phyloP scores from a whole-genome alignment of 306 rosid genomes.

The Dalbergia cultrata region DNA sequence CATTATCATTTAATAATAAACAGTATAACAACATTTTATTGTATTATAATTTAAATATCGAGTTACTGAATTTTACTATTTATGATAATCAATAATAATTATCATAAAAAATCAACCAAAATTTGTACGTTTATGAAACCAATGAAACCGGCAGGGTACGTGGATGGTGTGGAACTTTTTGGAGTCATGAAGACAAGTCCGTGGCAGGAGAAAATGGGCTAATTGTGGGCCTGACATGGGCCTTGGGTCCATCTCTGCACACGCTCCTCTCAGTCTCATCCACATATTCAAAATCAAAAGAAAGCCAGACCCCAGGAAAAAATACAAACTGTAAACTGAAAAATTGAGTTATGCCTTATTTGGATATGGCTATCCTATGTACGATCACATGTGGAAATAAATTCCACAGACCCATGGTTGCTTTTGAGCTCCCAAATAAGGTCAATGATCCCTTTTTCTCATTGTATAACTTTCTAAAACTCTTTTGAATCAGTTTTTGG shows the following conservation, averaged over 20 bases:
- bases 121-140: no score
- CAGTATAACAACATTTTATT: background rate
- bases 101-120: background rate
- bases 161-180: background rate
- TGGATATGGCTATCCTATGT: background rate
- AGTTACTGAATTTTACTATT: background rate
- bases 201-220: constrained; percentile 8
- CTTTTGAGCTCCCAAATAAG: background rate
- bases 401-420: constrained; percentile 4
- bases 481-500: background rate
- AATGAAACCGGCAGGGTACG: background rate
- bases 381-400: background rate
- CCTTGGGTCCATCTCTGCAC: background rate
- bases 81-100: background rate
- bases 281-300: background rate
- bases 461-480: background rate
- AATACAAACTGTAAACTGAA: background rate
- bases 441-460: background rate
- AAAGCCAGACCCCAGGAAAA: background rate
- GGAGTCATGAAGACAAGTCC: constrained; percentile 3
- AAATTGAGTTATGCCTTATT: background rate
- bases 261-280: background rate
- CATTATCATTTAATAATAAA: constrained; percentile 9
- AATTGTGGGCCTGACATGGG: constrained; percentile 18
- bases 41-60: background rate